phyloP scores from a whole-genome alignment of 768 basidiomycete species.

The Boletus sp. region DNA sequence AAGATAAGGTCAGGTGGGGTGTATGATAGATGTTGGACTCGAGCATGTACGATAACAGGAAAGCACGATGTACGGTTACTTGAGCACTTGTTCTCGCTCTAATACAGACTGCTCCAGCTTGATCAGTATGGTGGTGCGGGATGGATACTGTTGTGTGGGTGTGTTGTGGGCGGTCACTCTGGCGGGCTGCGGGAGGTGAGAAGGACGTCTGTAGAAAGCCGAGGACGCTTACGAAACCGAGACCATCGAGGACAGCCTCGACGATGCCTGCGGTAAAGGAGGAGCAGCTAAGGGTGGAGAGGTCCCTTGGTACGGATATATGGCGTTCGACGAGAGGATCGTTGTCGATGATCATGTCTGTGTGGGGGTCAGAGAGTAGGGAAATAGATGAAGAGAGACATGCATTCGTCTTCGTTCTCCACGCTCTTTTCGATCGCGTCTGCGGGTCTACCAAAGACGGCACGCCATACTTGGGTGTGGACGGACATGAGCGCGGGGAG shows the following conservation, averaged over 20 bases:
- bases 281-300: slow-evolving; percentile 93
- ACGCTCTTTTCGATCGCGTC: slow-evolving; percentile 96
- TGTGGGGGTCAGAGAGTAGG: neutral
- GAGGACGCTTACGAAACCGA: slow-evolving; percentile 77
- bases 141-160: slow-evolving; percentile 73
- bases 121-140: slow-evolving; percentile 93
- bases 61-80: slow-evolving; percentile 34
- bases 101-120: slow-evolving; percentile 92
- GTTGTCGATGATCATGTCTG: slow-evolving; percentile 98
- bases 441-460: slow-evolving; percentile 89
- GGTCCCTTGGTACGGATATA: slow-evolving; percentile 91
- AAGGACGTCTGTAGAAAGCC: neutral
- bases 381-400: slow-evolving; percentile 23
- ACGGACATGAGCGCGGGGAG: slow-evolving; percentile 90
- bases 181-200: slow-evolving; percentile 64
- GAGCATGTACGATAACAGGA: slow-evolving; percentile 8
- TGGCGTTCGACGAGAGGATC: slow-evolving; percentile 88
- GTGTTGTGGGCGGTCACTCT: slow-evolving; percentile 96
- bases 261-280: slow-evolving; percentile 97
- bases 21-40: neutral
- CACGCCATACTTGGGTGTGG: slow-evolving; percentile 93
- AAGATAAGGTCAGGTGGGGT: slow-evolving; percentile 15
- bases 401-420: slow-evolving; percentile 95
- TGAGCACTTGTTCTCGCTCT: slow-evolving; percentile 90
- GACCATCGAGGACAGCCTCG: slow-evolving; percentile 91